Percentiles rank a stretch among this genome's conserved stretches.
Conservation (phyloP, 2,329 filamentous ascomycete genomes). For the Talaromyces sp. region DNA sequence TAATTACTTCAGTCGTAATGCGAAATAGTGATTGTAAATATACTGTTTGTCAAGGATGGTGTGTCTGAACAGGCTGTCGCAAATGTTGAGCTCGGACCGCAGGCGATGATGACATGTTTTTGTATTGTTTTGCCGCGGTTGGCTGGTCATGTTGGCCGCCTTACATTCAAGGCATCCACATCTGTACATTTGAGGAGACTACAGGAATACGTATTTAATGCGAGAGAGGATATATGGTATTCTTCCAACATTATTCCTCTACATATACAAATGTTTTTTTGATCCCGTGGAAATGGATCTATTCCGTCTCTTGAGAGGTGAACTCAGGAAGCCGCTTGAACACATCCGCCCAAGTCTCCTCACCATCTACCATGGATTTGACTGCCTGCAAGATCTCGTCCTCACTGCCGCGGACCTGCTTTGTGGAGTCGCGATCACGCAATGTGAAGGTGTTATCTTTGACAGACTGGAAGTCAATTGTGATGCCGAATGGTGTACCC, state of each 20-base stretch:
- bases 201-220: not conserved
- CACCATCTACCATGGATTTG: constrained; percentile 59
- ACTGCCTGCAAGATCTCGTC: constrained; percentile 76
- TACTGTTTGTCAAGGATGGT: not conserved
- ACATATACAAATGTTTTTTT: not conserved
- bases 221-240: not conserved
- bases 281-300: constrained; percentile 16
- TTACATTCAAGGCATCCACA: not conserved
- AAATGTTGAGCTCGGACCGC: not conserved
- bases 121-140: constrained; percentile 2
- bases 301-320: constrained; percentile 65
- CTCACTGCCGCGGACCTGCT: constrained; percentile 80
- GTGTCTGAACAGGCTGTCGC: not conserved
- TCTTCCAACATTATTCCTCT: not conserved
- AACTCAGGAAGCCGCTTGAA: constrained; percentile 77
- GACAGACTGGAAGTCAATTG: constrained; percentile 91
- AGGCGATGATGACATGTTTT: constrained; percentile 9
- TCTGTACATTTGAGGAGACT: not conserved
- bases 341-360: constrained; percentile 67
- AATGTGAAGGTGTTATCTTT: constrained; percentile 84
- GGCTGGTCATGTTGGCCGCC: not conserved
- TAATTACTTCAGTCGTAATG: not conserved
- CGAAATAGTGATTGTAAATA: not conserved
- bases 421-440: constrained; percentile 83
- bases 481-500: constrained; percentile 89